These are phyloP conservation scores for Ceratocystis cacaofunesta DNA, from an alignment of 2,329 filamentous ascomycete species.

Conservation along the genomic window DNA sequence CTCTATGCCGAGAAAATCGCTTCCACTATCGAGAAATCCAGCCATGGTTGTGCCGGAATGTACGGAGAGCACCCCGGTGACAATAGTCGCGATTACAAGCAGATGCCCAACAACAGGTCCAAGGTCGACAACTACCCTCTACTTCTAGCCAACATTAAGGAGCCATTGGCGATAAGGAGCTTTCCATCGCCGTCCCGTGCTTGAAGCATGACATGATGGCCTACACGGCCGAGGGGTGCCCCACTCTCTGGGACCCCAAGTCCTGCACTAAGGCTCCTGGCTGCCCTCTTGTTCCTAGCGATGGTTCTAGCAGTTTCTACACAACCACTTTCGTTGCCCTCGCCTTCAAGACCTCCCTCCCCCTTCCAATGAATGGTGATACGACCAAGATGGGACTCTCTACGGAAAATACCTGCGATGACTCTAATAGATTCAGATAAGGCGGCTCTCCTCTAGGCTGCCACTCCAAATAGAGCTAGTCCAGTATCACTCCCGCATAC, in stretches of 20 bases:
- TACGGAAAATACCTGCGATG: background rate
- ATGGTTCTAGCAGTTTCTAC: constrained; percentile 24
- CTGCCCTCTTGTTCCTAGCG: constrained; percentile 40
- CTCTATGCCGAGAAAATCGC: constrained; percentile 50
- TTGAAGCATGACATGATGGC: constrained; percentile 51
- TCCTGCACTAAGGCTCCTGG: constrained; percentile 32
- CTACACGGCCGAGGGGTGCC: constrained; percentile 45
- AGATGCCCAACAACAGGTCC: constrained; percentile 43
- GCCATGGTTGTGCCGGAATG: constrained; percentile 49
- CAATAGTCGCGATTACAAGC: constrained; percentile 56
- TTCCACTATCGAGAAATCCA: constrained; percentile 43
- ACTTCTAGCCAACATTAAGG: constrained; percentile 43
- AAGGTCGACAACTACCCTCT: constrained; percentile 50
- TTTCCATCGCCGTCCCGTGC: constrained; percentile 54
- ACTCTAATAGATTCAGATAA: constrained; percentile 22
- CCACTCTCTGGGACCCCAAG: constrained; percentile 31
- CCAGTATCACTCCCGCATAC: background rate
- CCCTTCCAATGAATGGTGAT: background rate
- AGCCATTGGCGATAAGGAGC: constrained; percentile 39
- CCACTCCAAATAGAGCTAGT: constrained; percentile 33
- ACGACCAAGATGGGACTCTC: background rate
- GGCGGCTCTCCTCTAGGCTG: constrained; percentile 42
- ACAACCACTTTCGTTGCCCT: background rate
- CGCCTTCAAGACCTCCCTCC: background rate
- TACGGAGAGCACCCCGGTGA: constrained; percentile 53